Evolutionary conservation across 768 basidiomycete species (phyloP).

Genomic region (Boletus subparvulus): DNA sequence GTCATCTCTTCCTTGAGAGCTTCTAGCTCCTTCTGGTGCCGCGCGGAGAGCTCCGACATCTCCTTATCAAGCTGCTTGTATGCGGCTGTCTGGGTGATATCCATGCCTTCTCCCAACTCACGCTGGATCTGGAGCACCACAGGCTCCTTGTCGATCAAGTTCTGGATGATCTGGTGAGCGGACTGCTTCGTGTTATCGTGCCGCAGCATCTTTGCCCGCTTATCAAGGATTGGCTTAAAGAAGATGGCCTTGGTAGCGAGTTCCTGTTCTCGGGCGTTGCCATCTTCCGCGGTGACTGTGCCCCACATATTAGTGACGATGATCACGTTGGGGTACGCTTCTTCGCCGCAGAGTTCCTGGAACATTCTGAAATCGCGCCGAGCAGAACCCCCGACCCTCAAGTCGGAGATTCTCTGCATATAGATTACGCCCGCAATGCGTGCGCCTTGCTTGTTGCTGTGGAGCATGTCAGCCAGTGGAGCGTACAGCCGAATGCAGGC

Average conservation of each 20-base stretch:
- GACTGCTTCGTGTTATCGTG: slow-evolving; percentile 44
- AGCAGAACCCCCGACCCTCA: slow-evolving; percentile 48
- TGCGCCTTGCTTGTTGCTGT: slow-evolving; percentile 35
- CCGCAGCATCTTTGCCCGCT: slow-evolving; percentile 43
- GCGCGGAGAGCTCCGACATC: slow-evolving; percentile 44
- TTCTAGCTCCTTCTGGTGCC: slow-evolving; percentile 47
- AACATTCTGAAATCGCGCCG: slow-evolving; percentile 52
- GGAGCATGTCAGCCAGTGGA: slow-evolving; percentile 11
- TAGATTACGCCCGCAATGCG: slow-evolving; percentile 51
- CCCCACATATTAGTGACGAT: slow-evolving; percentile 58
- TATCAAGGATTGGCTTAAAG: slow-evolving; percentile 51
- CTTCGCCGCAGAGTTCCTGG: slow-evolving; percentile 51
- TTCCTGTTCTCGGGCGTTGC: slow-evolving; percentile 44
- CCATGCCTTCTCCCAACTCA: slow-evolving; percentile 48
- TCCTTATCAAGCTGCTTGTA: slow-evolving; percentile 52
- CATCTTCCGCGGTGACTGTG: slow-evolving; percentile 36
- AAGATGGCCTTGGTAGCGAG: slow-evolving; percentile 42
- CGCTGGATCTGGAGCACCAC: slow-evolving; percentile 51
- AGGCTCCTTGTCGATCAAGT: slow-evolving; percentile 41
- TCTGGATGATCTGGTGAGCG: slow-evolving; percentile 45
- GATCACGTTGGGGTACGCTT: slow-evolving; percentile 48
- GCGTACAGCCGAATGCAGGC: not conserved
- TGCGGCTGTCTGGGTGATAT: slow-evolving; percentile 54
- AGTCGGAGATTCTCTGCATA: slow-evolving; percentile 52
- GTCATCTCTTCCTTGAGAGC: slow-evolving; percentile 47